These are phyloP conservation scores for Diaporthe sp. DNA, from an alignment of 2,329 filamentous ascomycete species.

Conservation along the genomic window DNA sequence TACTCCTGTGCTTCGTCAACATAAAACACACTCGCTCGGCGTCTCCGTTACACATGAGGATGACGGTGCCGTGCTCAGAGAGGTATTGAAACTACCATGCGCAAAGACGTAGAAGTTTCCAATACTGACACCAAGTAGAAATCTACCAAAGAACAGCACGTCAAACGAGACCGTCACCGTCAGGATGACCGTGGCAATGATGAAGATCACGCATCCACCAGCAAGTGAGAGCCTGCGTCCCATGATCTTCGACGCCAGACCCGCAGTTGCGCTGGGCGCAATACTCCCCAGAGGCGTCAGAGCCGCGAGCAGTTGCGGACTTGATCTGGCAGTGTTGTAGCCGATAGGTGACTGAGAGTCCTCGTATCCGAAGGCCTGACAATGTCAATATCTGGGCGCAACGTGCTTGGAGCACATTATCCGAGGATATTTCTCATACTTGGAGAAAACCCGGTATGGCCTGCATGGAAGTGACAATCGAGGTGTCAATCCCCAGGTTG, in stretches of 20 bases:
- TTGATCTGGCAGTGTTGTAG: background rate
- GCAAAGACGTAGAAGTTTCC: background rate
- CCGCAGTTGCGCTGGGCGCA: background rate
- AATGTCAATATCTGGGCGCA: background rate
- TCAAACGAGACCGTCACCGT: background rate
- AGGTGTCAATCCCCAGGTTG: background rate
- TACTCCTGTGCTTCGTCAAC: too few species aligned
- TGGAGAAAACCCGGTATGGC: background rate
- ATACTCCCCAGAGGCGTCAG: background rate
- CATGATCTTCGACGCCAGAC: background rate
- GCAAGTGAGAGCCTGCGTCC: background rate
- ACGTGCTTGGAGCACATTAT: background rate
- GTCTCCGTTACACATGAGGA: too few species aligned
- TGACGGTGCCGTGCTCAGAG: background rate
- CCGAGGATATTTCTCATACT: background rate
- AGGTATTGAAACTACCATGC: background rate
- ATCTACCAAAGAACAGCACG: background rate
- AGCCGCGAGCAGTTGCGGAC: background rate
- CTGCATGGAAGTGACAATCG: background rate
- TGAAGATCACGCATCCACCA: background rate
- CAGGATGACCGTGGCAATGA: background rate
- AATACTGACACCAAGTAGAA: background rate
- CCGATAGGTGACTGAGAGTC: background rate
- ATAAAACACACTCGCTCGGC: too few species aligned
- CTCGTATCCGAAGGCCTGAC: background rate